phyloP scores from a whole-genome alignment of 371 early-diverging fungal species.

The Gilbertella persicaria region DNA sequence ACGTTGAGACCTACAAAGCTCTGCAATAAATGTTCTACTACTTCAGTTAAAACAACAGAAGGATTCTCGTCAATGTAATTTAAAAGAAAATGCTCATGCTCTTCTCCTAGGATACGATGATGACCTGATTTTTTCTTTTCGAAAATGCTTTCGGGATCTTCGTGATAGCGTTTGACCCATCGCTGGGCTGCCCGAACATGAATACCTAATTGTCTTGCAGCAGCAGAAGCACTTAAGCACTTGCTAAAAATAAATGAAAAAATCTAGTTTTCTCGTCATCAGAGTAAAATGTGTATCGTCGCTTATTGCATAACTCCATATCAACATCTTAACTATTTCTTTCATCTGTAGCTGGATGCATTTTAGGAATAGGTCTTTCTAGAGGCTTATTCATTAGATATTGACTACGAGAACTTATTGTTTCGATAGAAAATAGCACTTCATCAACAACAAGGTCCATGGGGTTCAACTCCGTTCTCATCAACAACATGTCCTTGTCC shows the following conservation, averaged over 20 bases:
- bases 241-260: slow-evolving; percentile 19
- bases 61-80: slow-evolving; percentile 15
- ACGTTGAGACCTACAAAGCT: slow-evolving; percentile 18
- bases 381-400: slow-evolving; percentile 11
- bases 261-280: slow-evolving; percentile 24
- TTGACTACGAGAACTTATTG: slow-evolving; percentile 16
- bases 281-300: slow-evolving; percentile 22
- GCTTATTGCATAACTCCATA: slow-evolving; percentile 21
- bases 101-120: slow-evolving; percentile 1
- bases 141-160: slow-evolving; percentile 23
- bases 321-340: slow-evolving; percentile 2
- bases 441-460: slow-evolving; percentile 26
- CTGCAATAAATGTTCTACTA: slow-evolving; percentile 11
- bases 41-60: slow-evolving; percentile 14
- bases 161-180: slow-evolving; percentile 14
- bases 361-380: slow-evolving; percentile 2
- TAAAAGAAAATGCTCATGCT: slow-evolving; percentile 11
- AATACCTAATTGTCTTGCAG: slow-evolving; percentile 18
- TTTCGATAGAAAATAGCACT: slow-evolving; percentile 23
- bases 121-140: slow-evolving; percentile 12
- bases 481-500: slow-evolving; percentile 20
- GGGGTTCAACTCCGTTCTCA: slow-evolving; percentile 24
- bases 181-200: slow-evolving; percentile 16
- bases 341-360: slow-evolving; percentile 3
- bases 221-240: slow-evolving; percentile 13